These are phyloP conservation scores for Cryptosporidium viatorum DNA, from an alignment of 169 alveolate genomes.

Conservation along the genomic window DNA sequence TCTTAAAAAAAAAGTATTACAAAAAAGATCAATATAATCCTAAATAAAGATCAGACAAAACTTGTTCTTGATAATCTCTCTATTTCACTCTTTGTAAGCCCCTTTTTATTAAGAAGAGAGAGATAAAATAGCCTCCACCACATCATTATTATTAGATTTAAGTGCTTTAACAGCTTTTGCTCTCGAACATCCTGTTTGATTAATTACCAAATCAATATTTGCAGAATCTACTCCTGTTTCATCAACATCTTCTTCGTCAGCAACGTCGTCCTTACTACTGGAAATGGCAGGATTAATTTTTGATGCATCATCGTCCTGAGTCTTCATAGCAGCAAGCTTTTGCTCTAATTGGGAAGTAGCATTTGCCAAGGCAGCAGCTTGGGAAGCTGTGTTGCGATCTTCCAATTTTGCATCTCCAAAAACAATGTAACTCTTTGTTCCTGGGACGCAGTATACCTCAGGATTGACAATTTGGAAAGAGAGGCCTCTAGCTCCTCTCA, in stretches of 20 bases:
- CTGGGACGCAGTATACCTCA: slow-evolving; percentile 60
- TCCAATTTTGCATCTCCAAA: slow-evolving; percentile 71
- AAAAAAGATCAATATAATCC: slow-evolving; percentile 13
- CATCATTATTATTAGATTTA: slow-evolving; percentile 85
- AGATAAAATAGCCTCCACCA: slow-evolving; percentile 88
- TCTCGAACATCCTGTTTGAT: slow-evolving; percentile 87
- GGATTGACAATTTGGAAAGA: slow-evolving; percentile 67
- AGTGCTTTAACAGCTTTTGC: slow-evolving; percentile 88
- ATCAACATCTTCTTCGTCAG: slow-evolving; percentile 81
- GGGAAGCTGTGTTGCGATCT: slow-evolving; percentile 66
- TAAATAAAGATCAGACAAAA: background rate
- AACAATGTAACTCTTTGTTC: slow-evolving; percentile 49
- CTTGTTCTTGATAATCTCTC: background rate
- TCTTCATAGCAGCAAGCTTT: slow-evolving; percentile 72
- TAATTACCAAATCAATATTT: slow-evolving; percentile 87
- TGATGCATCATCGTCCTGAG: background rate
- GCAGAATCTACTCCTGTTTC: slow-evolving; percentile 88
- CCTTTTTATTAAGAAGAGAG: slow-evolving; percentile 66
- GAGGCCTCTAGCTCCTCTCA: slow-evolving; percentile 70
- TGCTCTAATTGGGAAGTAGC: slow-evolving; percentile 72
- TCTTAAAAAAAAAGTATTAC: background rate
- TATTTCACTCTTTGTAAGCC: slow-evolving; percentile 8
- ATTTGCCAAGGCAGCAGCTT: slow-evolving; percentile 73
- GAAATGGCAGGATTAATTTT: background rate
- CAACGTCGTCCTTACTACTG: slow-evolving; percentile 72